A percentile compares a stretch with the other conserved stretches of the same genome.
phyloP scores from a whole-genome alignment of 768 basidiomycete genomes.

The Tephrocybe rancida region DNA sequence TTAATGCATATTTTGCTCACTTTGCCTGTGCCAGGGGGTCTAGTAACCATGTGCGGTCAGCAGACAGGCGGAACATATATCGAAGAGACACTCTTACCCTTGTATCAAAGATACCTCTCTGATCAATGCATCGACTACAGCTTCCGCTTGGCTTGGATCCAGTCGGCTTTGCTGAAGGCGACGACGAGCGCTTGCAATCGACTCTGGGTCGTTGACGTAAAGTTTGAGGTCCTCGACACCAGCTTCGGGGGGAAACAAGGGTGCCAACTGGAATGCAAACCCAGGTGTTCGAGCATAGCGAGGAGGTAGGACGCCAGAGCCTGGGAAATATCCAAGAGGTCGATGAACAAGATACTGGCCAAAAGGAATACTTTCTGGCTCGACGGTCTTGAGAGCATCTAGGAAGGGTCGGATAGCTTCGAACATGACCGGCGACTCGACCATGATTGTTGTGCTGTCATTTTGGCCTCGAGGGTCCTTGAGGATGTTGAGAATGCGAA shows the following conservation, averaged over 20 bases:
- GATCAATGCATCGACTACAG: constrained; percentile 61
- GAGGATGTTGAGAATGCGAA: constrained; percentile 40
- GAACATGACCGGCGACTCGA: constrained; percentile 69
- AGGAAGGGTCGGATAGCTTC: constrained; percentile 72
- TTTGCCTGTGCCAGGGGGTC: constrained; percentile 83
- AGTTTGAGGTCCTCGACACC: constrained; percentile 43
- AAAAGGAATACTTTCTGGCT: constrained; percentile 62
- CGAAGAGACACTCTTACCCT: constrained; percentile 49
- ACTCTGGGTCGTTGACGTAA: constrained; percentile 38
- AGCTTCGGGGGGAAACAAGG: constrained; percentile 47
- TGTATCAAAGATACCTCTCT: constrained; percentile 71
- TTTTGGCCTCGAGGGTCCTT: constrained; percentile 17
- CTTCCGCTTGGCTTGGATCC: constrained; percentile 73
- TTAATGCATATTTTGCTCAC: constrained; percentile 27
- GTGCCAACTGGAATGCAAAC: constrained; percentile 59
- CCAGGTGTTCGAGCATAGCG: constrained; percentile 53
- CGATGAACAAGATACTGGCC: constrained; percentile 52
- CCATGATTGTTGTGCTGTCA: constrained; percentile 38
- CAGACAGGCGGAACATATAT: background rate
- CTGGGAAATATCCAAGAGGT: constrained; percentile 33
- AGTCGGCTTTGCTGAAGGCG: constrained; percentile 56
- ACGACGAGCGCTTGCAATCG: constrained; percentile 48
- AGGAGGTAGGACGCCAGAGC: constrained; percentile 48
- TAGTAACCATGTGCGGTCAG: constrained; percentile 23
- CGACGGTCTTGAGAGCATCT: constrained; percentile 50